Evolutionary conservation across 2,329 filamentous ascomycete species (phyloP), one percentile per base, ranked within the genome.

Genomic region (Chaetothyriales sp.): DNA sequence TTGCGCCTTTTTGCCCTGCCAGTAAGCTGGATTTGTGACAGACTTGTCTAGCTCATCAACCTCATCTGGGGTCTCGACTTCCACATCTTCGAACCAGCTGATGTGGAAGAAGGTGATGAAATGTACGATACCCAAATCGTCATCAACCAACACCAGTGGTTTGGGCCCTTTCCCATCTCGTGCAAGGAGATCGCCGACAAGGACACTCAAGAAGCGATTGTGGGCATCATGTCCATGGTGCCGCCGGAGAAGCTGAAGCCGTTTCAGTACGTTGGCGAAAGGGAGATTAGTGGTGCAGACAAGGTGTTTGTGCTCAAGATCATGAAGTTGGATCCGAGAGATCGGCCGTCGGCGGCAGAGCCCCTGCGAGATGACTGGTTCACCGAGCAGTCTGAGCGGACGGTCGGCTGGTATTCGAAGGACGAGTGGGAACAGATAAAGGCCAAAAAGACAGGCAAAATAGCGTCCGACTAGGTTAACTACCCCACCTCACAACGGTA

Each of bases 291-390:
- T 2, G 51, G 59, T 22, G 56, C 62, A 43, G 65, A 69, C 50
- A 65, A 63, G 47, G 50, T 48, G 13, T 72, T 72, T 56, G 53
- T 72, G n/a, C 47, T 59, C 1, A 71, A 64, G 56, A 68, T 72
- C 18, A 71, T 73, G 69, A 71, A 66, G 54, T 61, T 73, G 5
- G 69, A 73, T 54, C 67, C 65, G 44, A 64, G 69, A 51, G 69
- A 72, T 53, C 61, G 69, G 29, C 70, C 68, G 6, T 66, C 66
- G 5, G 69, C 67, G 28, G 62, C 61, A 51, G 62, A 69, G 46
- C 56, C 71, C 28, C 55, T 70, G 37, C 55, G 64, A 47, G 68
- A 70, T 54, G 58, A 63, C 22, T 71, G 67, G 67, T 68, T 69
- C 33, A 40, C 33, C 10, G 10, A 40, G 33, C 9, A 2, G 33